Conservation (phyloP, 1,284 basidiomycete species). For the Malassezia cuniculi region DNA sequence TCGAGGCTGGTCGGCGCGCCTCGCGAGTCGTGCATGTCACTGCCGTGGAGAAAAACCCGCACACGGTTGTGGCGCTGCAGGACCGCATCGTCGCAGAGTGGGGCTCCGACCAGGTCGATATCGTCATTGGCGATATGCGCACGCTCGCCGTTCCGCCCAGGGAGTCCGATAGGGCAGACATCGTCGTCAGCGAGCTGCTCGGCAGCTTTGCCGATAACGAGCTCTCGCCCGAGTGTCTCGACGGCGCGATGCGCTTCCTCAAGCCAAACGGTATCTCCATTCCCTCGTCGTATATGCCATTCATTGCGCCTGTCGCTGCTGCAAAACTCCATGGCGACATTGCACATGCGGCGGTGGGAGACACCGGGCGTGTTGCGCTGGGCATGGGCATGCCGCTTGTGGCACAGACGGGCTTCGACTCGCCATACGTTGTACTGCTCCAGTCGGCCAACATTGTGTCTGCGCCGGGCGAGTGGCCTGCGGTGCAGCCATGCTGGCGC, state of each 20-base stretch:
- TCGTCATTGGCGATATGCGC: constrained; percentile 91
- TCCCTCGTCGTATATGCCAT: constrained; percentile 85
- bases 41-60: constrained; percentile 80
- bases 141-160: constrained; percentile 50
- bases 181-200: constrained; percentile 86
- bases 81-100: constrained; percentile 52
- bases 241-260: constrained; percentile 70
- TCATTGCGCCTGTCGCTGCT: constrained; percentile 81
- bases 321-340: constrained; percentile 65
- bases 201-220: constrained; percentile 99
- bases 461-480: constrained; percentile 53
- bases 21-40: constrained; percentile 55
- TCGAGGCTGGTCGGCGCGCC: constrained; percentile 65
- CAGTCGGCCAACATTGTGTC: constrained; percentile 55
- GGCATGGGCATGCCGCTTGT: constrained; percentile 8
- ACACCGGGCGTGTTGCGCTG: constrained; percentile 1
- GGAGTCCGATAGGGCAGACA: constrained; percentile 62
- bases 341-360: too few relatives aligned
- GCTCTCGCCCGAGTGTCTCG: constrained; percentile 88
- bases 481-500: constrained; percentile 90
- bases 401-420: constrained; percentile 57
- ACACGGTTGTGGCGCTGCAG: constrained; percentile 36
- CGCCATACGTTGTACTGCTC: constrained; percentile 97
- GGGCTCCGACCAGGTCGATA: constrained; percentile 60
- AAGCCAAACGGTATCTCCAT: constrained; percentile 75